Percentiles rank a stretch among this genome's conserved stretches.
Evolutionary conservation across 2,329 filamentous ascomycete genomes (phyloP).

Genomic region (Aspergillus fijiensis): DNA sequence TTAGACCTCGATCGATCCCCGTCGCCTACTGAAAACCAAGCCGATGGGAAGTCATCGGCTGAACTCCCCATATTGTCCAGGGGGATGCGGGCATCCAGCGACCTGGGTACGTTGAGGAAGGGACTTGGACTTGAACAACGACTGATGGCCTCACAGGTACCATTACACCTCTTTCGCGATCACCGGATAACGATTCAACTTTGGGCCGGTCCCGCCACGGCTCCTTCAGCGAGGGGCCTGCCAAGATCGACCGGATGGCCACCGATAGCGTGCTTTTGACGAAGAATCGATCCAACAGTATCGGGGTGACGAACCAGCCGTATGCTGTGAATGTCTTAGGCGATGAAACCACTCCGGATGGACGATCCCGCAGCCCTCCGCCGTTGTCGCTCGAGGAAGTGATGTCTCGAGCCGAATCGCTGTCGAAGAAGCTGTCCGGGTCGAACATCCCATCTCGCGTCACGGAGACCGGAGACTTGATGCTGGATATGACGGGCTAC

Average conservation of each 20-base stretch:
- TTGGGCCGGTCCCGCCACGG: constrained; percentile 25
- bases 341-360: constrained; percentile 21
- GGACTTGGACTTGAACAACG: neutral
- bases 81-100: constrained; percentile 45
- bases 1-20: constrained; percentile 44
- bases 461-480: constrained; percentile 89
- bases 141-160: constrained; percentile 30
- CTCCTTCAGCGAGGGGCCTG: constrained; percentile 38
- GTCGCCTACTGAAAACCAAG: constrained; percentile 20
- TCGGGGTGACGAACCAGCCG: constrained; percentile 14
- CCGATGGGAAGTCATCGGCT: constrained; percentile 26
- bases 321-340: constrained; percentile 9
- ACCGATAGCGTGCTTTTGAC: constrained; percentile 57
- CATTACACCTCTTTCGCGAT: constrained; percentile 42
- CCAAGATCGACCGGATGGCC: constrained; percentile 48
- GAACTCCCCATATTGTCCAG: constrained; percentile 30
- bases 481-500: constrained; percentile 97
- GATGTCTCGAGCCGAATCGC: constrained; percentile 74
- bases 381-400: constrained; percentile 71
- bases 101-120: constrained; percentile 38
- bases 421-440: constrained; percentile 82
- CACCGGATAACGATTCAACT: constrained; percentile 32
- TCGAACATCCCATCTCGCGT: constrained; percentile 92
- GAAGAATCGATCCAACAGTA: constrained; percentile 31
- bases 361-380: constrained; percentile 72